phyloP scores from a whole-genome alignment of 805 yeast species.

The Candida glaebosa region DNA sequence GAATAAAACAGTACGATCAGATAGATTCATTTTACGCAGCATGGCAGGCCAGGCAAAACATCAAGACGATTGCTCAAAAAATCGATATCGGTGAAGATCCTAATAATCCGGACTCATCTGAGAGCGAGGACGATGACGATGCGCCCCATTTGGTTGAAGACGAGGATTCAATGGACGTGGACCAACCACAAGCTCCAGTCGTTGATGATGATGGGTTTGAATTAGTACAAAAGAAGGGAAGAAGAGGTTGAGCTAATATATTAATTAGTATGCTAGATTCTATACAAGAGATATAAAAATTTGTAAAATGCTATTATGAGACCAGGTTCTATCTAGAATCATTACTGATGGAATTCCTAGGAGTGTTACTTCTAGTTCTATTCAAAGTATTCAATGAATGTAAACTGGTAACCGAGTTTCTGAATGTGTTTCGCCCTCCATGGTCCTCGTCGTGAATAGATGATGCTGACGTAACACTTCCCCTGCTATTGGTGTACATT shows the following conservation, averaged over 20 bases:
- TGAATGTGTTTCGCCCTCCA: constrained; percentile 6
- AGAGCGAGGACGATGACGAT: constrained; percentile 44
- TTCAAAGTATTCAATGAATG: constrained; percentile 40
- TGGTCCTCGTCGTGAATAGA: constrained; percentile 27
- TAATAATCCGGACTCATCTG: constrained; percentile 54
- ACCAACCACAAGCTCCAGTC: constrained; percentile 50
- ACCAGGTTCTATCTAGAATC: not conserved
- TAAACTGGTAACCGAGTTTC: constrained; percentile 33
- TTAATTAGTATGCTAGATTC: not conserved
- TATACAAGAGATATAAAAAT: not conserved
- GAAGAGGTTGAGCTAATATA: constrained; percentile 25
- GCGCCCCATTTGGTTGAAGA: constrained; percentile 14
- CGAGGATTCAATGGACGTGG: constrained; percentile 31
- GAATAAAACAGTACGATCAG: constrained; percentile 44
- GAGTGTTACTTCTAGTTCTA: constrained; percentile 31
- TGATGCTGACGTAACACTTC: constrained; percentile 19
- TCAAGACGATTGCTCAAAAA: constrained; percentile 22
- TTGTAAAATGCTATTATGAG: too few species aligned
- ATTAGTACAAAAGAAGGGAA: constrained; percentile 67
- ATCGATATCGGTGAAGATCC: constrained; percentile 60
- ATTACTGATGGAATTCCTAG: constrained; percentile 31
- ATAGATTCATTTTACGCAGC: constrained; percentile 58
- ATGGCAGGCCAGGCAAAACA: constrained; percentile 52
- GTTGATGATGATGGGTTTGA: constrained; percentile 96
- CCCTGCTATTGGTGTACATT: constrained; percentile 22